Conservation (phyloP, 2,329 filamentous ascomycete genomes). For the Aspergillus felis region DNA sequence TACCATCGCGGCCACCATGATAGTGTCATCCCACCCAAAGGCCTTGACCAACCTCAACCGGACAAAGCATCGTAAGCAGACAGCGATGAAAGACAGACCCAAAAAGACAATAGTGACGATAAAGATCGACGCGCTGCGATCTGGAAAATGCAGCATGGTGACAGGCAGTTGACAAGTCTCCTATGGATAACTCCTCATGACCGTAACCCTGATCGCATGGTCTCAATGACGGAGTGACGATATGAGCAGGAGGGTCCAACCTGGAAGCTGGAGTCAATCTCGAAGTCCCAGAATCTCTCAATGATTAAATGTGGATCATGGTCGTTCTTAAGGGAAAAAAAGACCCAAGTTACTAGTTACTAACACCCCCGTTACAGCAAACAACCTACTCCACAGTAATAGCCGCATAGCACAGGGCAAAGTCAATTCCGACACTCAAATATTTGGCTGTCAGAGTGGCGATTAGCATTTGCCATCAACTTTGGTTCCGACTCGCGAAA, state of each 20-base stretch:
- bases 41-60: conserved; percentile 30
- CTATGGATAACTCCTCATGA: conserved; percentile 10
- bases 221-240: neutral
- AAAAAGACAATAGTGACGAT: conserved; percentile 30
- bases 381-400: neutral
- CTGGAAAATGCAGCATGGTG: conserved; percentile 29
- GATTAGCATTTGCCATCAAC: neutral
- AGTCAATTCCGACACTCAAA: neutral
- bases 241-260: neutral
- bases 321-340: neutral
- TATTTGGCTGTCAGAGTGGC: neutral
- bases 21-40: conserved; percentile 37
- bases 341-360: neutral
- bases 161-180: conserved; percentile 2
- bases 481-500: neutral
- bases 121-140: conserved; percentile 31
- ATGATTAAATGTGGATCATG: neutral
- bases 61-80: conserved; percentile 36
- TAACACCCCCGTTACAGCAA: neutral
- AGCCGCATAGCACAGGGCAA: neutral
- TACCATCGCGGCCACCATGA: conserved; percentile 38
- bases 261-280: neutral
- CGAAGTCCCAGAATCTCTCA: neutral
- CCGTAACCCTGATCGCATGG: conserved; percentile 3
- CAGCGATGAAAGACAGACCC: conserved; percentile 28